Evolutionary conservation across 805 yeast species (phyloP), one percentile per base, ranked within the genome.

Genomic region (Starmerella ratchasimensis): DNA sequence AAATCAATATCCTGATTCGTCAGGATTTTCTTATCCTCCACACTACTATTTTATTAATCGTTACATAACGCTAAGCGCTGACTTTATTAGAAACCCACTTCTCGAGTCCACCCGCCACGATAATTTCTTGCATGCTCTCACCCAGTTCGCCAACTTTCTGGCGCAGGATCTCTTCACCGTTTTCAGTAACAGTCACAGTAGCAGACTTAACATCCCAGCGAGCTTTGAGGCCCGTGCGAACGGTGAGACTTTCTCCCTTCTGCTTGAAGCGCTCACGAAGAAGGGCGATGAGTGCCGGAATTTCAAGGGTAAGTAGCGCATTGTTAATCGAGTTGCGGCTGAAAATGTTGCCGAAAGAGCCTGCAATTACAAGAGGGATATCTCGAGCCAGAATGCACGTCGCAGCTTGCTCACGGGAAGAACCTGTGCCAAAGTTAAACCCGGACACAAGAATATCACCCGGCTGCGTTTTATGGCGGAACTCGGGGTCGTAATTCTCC

Each of bases 321-420:
- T 90, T 90, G 68, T 90, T 90, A 61, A 93, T 90, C 41, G 94
- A 76, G 67, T 90, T 90, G 65, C 99, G 74, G 39, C 86, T 78
- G 63, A 90, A 90, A 52, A 88, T 90, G 65, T 90, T 93, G 54
- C 96, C 94, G 56, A 90, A 90, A 1, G 97, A 88, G 24, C 99
- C 99, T 11, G 95, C 80, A 42, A 93, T 94, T 17, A 90, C 94
- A 48, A 90, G 66, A 49, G 75, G 74, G 70, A 90, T 83, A 47
- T 84, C 97, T 53, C 93, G 74, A 29, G 98, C 97, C 48, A 90
- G 68, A 42, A 90, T 79, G 17, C 93, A 86, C n/a, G 98, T 90
- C 24, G 98, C 98, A 3, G 99, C 99, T 64, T 90, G 99, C 59
- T 90, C 99, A 63, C 99, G 76, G 19, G 95, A 83, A 7, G 96